These are phyloP conservation scores for Reutealis trisperma DNA, from an alignment of 345 rosid genomes.

Conservation along the genomic window DNA sequence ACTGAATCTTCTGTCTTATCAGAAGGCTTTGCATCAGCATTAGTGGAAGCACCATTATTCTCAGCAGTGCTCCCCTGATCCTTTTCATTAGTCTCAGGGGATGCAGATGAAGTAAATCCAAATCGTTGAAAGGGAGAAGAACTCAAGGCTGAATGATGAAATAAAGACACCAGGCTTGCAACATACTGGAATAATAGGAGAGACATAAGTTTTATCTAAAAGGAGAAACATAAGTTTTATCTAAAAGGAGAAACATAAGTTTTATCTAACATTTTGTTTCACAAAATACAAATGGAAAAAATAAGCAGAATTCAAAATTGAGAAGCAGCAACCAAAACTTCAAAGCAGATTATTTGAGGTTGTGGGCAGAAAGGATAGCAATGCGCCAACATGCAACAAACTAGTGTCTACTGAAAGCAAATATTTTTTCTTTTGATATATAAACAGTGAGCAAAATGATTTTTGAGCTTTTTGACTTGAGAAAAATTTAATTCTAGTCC, in stretches of 20 bases:
- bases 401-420: not conserved
- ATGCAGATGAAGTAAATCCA: constrained; percentile 66
- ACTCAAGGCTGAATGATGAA: constrained; percentile 40
- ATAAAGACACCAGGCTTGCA: constrained; percentile 43
- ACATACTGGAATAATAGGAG: constrained; percentile 36
- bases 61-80: constrained; percentile 38
- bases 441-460: not conserved
- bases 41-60: constrained; percentile 16
- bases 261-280: not conserved
- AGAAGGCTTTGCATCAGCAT: constrained; percentile 31
- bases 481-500: not conserved
- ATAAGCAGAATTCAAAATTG: not conserved
- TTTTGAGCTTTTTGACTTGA: not conserved
- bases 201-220: not conserved
- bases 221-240: too few species aligned
- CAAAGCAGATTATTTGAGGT: not conserved
- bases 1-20: constrained; percentile 21
- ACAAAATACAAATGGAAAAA: not conserved
- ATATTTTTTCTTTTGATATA: not conserved
- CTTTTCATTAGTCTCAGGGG: constrained; percentile 51
- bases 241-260: too few species aligned
- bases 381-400: not conserved
- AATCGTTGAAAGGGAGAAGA: constrained; percentile 43
- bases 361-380: not conserved
- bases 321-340: not conserved